A percentile compares a stretch with the other conserved stretches of the same genome.
phyloP scores from a whole-genome alignment of 148 eudicot genomes.

The Cornus kousa region DNA sequence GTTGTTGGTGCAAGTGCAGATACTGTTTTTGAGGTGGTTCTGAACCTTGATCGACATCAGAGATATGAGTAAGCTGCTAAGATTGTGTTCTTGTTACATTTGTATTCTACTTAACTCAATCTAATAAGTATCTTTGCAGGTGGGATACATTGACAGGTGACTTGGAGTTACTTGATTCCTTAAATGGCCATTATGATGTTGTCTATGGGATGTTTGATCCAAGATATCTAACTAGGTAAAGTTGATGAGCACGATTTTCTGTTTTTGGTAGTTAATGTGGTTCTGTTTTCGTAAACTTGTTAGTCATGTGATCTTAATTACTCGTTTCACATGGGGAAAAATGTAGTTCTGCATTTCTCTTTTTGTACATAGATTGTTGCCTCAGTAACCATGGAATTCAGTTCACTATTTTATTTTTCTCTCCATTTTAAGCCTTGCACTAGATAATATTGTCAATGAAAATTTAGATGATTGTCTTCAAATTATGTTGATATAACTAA shows the following conservation, averaged over 20 bases:
- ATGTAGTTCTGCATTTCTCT: background rate
- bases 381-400: background rate
- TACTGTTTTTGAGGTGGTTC: slow-evolving; percentile 76
- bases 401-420: background rate
- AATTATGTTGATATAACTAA: background rate
- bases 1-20: slow-evolving; percentile 79
- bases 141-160: slow-evolving; percentile 92
- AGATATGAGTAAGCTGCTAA: slow-evolving; percentile 83
- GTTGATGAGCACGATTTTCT: background rate
- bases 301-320: background rate
- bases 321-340: background rate
- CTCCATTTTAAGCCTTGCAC: background rate
- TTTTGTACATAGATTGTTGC: background rate
- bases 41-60: slow-evolving; percentile 62
- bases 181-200: slow-evolving; percentile 84
- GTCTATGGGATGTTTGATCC: slow-evolving; percentile 83
- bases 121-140: slow-evolving; percentile 43
- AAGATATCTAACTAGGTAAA: slow-evolving; percentile 66
- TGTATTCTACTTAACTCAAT: slow-evolving; percentile 5
- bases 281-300: background rate
- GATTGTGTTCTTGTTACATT: slow-evolving; percentile 4
- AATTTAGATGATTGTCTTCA: background rate
- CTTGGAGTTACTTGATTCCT: slow-evolving; percentile 76
- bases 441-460: background rate
- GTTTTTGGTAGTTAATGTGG: background rate